Evolutionary conservation across 345 rosid species (phyloP), one percentile per base, ranked within the genome.

Genomic region (Atalantia buxifolia): DNA sequence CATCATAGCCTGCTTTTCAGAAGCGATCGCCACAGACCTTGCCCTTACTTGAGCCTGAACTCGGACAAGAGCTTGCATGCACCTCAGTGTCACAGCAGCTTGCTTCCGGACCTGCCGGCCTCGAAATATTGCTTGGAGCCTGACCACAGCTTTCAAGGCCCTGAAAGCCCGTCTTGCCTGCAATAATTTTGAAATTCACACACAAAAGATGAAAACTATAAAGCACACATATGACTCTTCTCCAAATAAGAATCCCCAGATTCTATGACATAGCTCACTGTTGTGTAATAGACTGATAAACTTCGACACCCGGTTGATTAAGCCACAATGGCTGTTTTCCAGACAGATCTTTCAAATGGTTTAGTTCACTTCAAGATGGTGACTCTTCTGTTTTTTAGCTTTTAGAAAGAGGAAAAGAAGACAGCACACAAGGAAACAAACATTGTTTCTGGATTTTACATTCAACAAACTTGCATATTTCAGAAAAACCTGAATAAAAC

Each of bases 1-100:
- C 8, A 25, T 63, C 8, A 22, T 69, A 61, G 82, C 85, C 31
- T 87, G 81, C 21, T 79, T 87, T n/a, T 88, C 88, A 1, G 84
- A 80, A 79, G 91, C 75, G 2, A 74, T 81, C 36, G 77, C 75
- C 35, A 63, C 85, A 74, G 68, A 84, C 35, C 85, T 89, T 28
- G 95, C 94, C 79, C 97, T 86, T 3, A 90, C 91, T 25, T 89
- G 90, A 77, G 93, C 91, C 84, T 96, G 98, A 65, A 90, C 98
- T 71, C 97, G 83, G 28, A 96, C 95, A 78, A 94, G 97, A 84
- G 99, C 98, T 79, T 96, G 98, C 98, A 96, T 96, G 80, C 98
- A 92, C 89, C 92, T 85, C 18, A 94, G 87, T 55, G 98, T 90
- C 80, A 96, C 90, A 27, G 93, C 95, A 53, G 98, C 98, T 86